Conservation (phyloP, 75 land plant genomes). For the Pinus albicaulis region DNA sequence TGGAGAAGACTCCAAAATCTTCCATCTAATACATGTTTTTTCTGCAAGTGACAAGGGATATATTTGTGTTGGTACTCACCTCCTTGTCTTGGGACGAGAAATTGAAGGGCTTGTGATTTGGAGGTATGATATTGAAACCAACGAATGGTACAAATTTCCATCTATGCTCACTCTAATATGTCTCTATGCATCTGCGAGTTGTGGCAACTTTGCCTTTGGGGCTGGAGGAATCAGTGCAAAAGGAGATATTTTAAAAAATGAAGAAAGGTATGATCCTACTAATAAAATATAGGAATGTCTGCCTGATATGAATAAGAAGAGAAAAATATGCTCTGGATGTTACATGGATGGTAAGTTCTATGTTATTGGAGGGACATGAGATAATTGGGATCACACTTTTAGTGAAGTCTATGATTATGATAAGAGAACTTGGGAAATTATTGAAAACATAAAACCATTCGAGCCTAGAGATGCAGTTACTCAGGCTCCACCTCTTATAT, state of each 20-base stretch:
- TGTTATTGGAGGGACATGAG: slow-evolving; percentile 38
- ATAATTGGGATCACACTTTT: slow-evolving; percentile 17
- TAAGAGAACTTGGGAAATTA: slow-evolving; percentile 26
- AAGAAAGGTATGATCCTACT: slow-evolving; percentile 33
- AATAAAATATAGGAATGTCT: slow-evolving; percentile 35
- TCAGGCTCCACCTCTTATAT: slow-evolving; percentile 41
- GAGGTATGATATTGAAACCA: slow-evolving; percentile 59
- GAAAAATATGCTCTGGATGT: slow-evolving; percentile 45
- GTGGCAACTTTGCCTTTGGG: slow-evolving; percentile 51
- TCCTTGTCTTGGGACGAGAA: slow-evolving; percentile 62
- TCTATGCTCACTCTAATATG: slow-evolving; percentile 57
- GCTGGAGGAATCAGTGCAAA: slow-evolving; percentile 54
- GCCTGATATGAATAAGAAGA: slow-evolving; percentile 24
- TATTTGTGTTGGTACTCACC: slow-evolving; percentile 61
- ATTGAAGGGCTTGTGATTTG: slow-evolving; percentile 43
- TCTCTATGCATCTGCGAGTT: slow-evolving; percentile 62
- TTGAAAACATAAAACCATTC: slow-evolving; percentile 31
- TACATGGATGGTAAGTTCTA: slow-evolving; percentile 41
- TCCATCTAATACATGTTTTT: slow-evolving; percentile 62
- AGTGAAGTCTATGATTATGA: slow-evolving; percentile 44
- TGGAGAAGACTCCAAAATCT: slow-evolving; percentile 38
- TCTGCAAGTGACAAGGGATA: slow-evolving; percentile 57
- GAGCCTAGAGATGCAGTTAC: slow-evolving; percentile 2
- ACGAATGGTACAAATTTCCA: slow-evolving; percentile 54
- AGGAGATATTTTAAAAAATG: slow-evolving; percentile 13